Conservation (phyloP, 495 filamentous ascomycete species). For the Ascobolus immersus region DNA sequence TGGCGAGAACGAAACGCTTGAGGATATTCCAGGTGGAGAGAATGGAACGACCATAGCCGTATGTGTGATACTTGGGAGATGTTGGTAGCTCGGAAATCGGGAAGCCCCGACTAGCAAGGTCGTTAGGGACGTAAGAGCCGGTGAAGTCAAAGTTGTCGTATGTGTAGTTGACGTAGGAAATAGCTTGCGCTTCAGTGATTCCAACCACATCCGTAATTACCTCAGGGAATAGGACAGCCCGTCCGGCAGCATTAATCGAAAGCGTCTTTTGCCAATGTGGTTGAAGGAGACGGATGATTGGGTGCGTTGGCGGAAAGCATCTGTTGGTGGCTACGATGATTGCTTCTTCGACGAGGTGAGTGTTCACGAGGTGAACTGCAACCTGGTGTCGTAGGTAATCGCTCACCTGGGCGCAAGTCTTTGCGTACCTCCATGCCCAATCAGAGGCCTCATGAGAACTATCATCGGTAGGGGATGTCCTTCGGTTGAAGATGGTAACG, state of each 20-base stretch:
- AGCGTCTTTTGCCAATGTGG: conserved; percentile 28
- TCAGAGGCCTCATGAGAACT: conserved; percentile 18
- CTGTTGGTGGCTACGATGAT: conserved; percentile 24
- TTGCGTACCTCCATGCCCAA: conserved; percentile 28
- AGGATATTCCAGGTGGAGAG: conserved; percentile 19
- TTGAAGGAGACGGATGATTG: conserved; percentile 19
- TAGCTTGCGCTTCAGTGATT: conserved; percentile 16
- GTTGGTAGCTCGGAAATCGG: conserved; percentile 9
- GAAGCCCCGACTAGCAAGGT: conserved; percentile 22
- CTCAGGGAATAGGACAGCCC: conserved; percentile 21
- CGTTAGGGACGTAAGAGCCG: conserved; percentile 22
- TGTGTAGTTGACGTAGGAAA: conserved; percentile 15
- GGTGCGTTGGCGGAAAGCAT: conserved; percentile 18
- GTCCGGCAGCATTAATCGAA: conserved; percentile 24
- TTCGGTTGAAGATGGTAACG: conserved; percentile 23
- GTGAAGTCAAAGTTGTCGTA: conserved; percentile 21
- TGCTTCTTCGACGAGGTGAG: conserved; percentile 24
- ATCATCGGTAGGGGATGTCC: conserved; percentile 16
- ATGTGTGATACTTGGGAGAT: conserved; percentile 21
- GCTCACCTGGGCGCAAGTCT: conserved; percentile 23
- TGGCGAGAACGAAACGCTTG: conserved; percentile 16
- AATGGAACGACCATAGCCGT: conserved; percentile 23
- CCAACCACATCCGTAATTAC: conserved; percentile 19
- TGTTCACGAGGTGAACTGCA: conserved; percentile 21
- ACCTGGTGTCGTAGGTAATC: conserved; percentile 27